phyloP scores from a whole-genome alignment of 2,329 filamentous ascomycete genomes.

The Calcarisporium arbuscula region DNA sequence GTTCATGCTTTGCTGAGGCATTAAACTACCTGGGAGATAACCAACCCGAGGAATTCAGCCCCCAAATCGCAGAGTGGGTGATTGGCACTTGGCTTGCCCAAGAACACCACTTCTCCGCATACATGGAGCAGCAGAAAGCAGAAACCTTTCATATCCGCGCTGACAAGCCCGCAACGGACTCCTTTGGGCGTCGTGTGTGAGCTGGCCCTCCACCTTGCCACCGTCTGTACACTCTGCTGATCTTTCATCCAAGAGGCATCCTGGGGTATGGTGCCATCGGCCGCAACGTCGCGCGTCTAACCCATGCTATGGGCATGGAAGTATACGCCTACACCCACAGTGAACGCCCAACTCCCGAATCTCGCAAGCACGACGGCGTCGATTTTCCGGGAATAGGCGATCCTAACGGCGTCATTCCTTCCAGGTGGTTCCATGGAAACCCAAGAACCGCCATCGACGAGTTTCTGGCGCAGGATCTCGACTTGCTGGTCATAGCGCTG shows the following conservation, averaged over 20 bases:
- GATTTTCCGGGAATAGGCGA: slow-evolving; percentile 57
- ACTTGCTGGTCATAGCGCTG: slow-evolving; percentile 35
- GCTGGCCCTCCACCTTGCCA: slow-evolving; percentile 2
- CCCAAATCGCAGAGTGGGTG: slow-evolving; percentile 36
- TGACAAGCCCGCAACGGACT: slow-evolving; percentile 20
- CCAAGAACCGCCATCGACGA: slow-evolving; percentile 26
- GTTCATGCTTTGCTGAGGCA: slow-evolving; percentile 10
- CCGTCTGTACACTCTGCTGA: not conserved
- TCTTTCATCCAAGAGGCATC: slow-evolving; percentile 20
- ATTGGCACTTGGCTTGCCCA: slow-evolving; percentile 28
- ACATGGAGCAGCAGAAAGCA: slow-evolving; percentile 21
- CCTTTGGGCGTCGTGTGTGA: slow-evolving; percentile 27
- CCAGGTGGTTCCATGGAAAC: slow-evolving; percentile 35
- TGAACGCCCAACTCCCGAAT: slow-evolving; percentile 51
- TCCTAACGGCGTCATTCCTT: slow-evolving; percentile 32
- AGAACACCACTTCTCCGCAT: slow-evolving; percentile 23
- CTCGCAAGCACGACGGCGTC: slow-evolving; percentile 51
- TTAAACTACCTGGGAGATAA: not conserved
- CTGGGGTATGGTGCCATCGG: slow-evolving; percentile 41
- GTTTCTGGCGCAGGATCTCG: slow-evolving; percentile 36
- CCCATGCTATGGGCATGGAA: slow-evolving; percentile 56
- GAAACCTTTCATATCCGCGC: slow-evolving; percentile 14
- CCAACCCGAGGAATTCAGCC: slow-evolving; percentile 14
- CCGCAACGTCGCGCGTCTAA: slow-evolving; percentile 38
- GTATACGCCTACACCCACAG: slow-evolving; percentile 62